Conservation (phyloP, 2,329 filamentous ascomycete species). For the Penicillium psychrosexuale region DNA sequence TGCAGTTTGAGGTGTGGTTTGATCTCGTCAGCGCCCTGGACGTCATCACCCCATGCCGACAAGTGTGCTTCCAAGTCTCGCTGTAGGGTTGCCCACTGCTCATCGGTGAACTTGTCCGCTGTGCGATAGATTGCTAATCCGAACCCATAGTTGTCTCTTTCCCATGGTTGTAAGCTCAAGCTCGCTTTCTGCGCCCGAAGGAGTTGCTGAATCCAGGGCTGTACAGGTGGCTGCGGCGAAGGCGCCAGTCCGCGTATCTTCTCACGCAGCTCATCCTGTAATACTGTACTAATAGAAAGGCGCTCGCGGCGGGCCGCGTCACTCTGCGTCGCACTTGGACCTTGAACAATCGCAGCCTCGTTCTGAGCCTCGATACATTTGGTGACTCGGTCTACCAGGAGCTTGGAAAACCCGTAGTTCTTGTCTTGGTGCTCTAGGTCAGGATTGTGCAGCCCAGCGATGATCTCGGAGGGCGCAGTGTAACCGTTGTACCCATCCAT, state of each 20-base stretch:
- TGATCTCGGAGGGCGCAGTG: not conserved
- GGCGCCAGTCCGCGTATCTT: conserved; percentile 5
- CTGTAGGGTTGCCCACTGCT: conserved; percentile 12
- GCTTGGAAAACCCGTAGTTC: not conserved
- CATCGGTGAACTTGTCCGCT: conserved; percentile 10
- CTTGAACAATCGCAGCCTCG: conserved; percentile 1
- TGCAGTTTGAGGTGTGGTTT: conserved; percentile 16
- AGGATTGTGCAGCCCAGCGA: conserved; percentile 5
- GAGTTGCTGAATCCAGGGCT: conserved; percentile 10
- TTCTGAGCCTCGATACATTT: conserved; percentile 8
- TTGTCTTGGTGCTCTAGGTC: conserved; percentile 1
- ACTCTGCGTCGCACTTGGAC: conserved; percentile 1
- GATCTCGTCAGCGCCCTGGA: conserved; percentile 12
- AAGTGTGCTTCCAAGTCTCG: conserved; percentile 16
- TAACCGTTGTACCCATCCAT: conserved; percentile 19
- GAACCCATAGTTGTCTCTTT: not conserved
- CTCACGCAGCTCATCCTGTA: conserved; percentile 9
- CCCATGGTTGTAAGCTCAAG: not conserved
- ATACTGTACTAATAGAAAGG: conserved; percentile 2
- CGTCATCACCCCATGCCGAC: conserved; percentile 15
- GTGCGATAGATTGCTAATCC: conserved; percentile 21
- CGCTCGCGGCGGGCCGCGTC: conserved; percentile 7
- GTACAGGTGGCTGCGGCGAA: conserved; percentile 3
- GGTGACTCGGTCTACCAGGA: not conserved
- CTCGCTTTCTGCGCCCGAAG: conserved; percentile 1